Conservation (phyloP, 176 grass and related monocot genomes). For the Eremochloa ophiuroides region DNA sequence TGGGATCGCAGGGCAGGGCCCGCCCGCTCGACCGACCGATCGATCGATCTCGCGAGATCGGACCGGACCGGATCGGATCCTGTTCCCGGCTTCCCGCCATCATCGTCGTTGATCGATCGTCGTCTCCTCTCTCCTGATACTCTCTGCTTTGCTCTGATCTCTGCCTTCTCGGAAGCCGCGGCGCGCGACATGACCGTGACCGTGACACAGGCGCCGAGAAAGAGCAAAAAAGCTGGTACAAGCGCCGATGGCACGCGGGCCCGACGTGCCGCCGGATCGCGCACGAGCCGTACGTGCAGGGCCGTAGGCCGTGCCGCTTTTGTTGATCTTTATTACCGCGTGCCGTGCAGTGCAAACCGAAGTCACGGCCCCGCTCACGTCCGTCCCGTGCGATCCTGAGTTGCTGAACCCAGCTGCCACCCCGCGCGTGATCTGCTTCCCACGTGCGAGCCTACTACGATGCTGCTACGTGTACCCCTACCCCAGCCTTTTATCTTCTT, state of each 20-base stretch:
- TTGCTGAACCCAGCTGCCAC: too few species aligned
- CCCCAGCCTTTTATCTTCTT: neutral
- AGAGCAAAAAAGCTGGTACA: neutral
- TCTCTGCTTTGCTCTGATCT: neutral
- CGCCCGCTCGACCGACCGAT: neutral
- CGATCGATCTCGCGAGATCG: neutral
- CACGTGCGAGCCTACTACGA: conserved; percentile 32
- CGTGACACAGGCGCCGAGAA: conserved; percentile 8
- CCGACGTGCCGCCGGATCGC: neutral
- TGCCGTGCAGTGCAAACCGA: neutral
- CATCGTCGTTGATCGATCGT: neutral
- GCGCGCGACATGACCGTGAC: neutral
- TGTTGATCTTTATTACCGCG: neutral
- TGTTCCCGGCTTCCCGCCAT: neutral
- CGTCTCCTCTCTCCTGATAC: too few species aligned
- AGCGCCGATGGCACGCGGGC: neutral
- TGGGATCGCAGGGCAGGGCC: neutral
- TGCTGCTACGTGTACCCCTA: neutral
- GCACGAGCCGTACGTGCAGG: neutral
- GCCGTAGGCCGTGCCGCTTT: neutral
- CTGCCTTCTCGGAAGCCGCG: neutral
- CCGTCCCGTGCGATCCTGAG: neutral
- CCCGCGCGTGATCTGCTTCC: conserved; percentile 12
- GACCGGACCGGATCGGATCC: conserved; percentile 8
- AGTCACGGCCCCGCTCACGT: neutral